Conservation (phyloP, 75 land plant genomes). For the Larix kaempferi region DNA sequence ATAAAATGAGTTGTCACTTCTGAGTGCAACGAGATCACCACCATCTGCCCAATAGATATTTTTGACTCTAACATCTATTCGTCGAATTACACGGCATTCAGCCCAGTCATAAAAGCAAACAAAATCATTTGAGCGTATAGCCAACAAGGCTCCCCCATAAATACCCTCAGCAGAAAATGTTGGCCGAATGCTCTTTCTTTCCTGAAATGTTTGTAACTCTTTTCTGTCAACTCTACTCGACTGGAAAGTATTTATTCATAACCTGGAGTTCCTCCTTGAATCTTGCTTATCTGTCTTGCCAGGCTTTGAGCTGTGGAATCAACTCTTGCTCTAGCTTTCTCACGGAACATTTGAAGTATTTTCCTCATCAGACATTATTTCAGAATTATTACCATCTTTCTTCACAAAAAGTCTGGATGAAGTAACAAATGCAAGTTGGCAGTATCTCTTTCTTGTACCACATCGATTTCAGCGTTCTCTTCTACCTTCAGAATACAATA, state of each 20-base stretch:
- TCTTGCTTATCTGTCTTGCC: constrained; percentile 23
- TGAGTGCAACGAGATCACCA: constrained; percentile 92
- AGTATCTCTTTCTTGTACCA: too few relatives aligned
- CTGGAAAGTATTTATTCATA: constrained; percentile 35
- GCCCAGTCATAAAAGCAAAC: constrained; percentile 30
- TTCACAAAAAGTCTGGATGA: not conserved
- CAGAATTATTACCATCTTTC: too few relatives aligned
- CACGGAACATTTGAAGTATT: constrained; percentile 17
- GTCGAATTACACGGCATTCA: constrained; percentile 18
- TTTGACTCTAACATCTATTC: constrained; percentile 28
- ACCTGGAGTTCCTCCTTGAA: constrained; percentile 33
- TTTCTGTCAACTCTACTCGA: constrained; percentile 9
- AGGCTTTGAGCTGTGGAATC: not conserved
- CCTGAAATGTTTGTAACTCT: constrained; percentile 31
- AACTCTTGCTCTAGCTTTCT: constrained; percentile 10
- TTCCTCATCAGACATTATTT: constrained; percentile 11
- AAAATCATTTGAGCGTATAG: constrained; percentile 24
- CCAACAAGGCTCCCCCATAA: constrained; percentile 24
- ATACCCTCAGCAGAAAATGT: constrained; percentile 25
- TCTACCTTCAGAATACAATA: too few relatives aligned
- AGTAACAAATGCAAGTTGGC: too few relatives aligned
- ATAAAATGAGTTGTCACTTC: constrained; percentile 96
- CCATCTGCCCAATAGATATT: constrained; percentile 99
- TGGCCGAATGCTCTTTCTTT: constrained; percentile 22
- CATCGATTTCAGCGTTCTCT: too few relatives aligned